Evolutionary conservation across 2,329 filamentous ascomycete species (phyloP).

Genomic region (Penicillium sp.): DNA sequence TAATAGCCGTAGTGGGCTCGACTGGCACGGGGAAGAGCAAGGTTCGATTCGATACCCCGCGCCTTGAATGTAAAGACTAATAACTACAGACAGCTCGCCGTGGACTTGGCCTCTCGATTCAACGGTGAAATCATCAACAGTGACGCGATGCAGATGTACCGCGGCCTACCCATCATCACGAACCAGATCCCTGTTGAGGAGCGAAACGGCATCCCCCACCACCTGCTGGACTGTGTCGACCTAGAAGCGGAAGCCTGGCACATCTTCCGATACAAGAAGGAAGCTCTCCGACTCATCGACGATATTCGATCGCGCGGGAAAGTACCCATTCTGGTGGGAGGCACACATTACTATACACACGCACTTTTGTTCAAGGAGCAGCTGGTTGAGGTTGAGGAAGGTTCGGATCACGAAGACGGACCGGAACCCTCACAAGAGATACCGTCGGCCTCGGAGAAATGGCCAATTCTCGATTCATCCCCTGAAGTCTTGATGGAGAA

Average conservation of each 20-base stretch:
- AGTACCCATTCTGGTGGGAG: constrained; percentile 84
- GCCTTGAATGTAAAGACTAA: constrained; percentile 18
- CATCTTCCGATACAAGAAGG: constrained; percentile 68
- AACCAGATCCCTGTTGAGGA: constrained; percentile 80
- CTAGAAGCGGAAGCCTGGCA: constrained; percentile 77
- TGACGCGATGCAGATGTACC: constrained; percentile 97
- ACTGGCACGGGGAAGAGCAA: constrained; percentile 93
- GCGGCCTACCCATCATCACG: constrained; percentile 85
- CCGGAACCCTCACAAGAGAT: constrained; percentile 19
- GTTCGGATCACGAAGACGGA: constrained; percentile 24
- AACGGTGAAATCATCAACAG: constrained; percentile 95
- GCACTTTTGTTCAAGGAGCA: constrained; percentile 75
- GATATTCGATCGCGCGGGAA: constrained; percentile 75
- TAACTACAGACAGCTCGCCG: constrained; percentile 62
- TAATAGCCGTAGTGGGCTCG: constrained; percentile 79
- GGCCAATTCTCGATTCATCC: constrained; percentile 66
- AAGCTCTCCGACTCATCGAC: constrained; percentile 63
- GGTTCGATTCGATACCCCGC: constrained; percentile 47
- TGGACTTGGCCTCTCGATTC: constrained; percentile 75
- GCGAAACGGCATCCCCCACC: constrained; percentile 74
- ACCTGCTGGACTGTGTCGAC: constrained; percentile 74
- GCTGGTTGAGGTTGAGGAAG: constrained; percentile 51
- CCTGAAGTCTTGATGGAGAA: constrained; percentile 68
- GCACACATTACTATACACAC: constrained; percentile 93
- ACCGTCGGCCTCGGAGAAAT: constrained; percentile 40